Evolutionary conservation across 2,329 filamentous ascomycete species (phyloP).

Genomic region (Nigrograna mackinnonii): DNA sequence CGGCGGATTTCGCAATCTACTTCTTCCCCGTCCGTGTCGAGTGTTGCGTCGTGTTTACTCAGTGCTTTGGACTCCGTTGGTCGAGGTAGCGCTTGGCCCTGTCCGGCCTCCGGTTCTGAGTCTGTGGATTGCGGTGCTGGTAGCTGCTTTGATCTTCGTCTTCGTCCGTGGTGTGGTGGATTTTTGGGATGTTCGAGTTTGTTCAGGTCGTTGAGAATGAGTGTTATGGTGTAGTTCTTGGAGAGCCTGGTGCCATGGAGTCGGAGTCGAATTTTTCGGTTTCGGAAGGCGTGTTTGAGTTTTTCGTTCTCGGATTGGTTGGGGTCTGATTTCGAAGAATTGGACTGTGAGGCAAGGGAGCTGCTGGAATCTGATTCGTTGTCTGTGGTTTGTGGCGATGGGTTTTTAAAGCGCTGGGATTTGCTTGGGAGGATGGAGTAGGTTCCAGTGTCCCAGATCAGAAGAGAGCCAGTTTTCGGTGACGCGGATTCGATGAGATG

Average conservation of each 20-base stretch:
- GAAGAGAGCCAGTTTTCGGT: conserved; percentile 45
- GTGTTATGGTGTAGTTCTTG: conserved; percentile 42
- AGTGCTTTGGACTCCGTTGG: neutral
- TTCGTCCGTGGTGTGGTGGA: too few relatives aligned
- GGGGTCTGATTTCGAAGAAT: neutral
- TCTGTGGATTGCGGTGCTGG: too few relatives aligned
- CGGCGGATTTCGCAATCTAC: conserved; percentile 49
- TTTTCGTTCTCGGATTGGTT: conserved; percentile 35
- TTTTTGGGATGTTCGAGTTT: too few relatives aligned
- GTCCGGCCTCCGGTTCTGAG: conserved; percentile 14
- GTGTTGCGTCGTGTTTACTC: too few relatives aligned
- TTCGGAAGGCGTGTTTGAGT: conserved; percentile 42
- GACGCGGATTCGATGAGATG: conserved; percentile 50
- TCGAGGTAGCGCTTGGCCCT: too few relatives aligned
- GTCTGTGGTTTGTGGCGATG: conserved; percentile 36
- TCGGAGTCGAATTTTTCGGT: conserved; percentile 44
- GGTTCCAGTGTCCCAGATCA: conserved; percentile 52
- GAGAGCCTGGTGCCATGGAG: conserved; percentile 45
- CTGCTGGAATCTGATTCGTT: conserved; percentile 8
- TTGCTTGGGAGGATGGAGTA: conserved; percentile 41
- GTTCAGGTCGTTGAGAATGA: conserved; percentile 40
- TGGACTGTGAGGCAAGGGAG: neutral
- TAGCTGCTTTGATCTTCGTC: neutral
- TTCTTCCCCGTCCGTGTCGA: conserved; percentile 48
- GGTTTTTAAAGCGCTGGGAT: conserved; percentile 11